Conservation (phyloP, 306 rosid genomes). For the Malus domestica region DNA sequence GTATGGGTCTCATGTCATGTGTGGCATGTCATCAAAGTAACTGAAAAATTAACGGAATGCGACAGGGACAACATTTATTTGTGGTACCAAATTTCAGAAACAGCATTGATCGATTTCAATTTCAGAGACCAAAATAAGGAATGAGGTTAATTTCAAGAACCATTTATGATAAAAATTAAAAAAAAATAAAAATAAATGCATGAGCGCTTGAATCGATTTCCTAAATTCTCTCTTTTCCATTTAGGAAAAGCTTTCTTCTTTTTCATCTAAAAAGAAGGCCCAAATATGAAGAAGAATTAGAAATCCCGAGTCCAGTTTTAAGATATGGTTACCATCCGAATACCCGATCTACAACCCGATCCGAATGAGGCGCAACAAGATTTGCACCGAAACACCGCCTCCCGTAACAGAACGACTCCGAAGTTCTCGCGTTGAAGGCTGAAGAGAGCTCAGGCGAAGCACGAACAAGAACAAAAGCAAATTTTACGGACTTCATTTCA, state of each 20-base stretch:
- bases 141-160: rapidly evolving
- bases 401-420: background rate
- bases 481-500: background rate
- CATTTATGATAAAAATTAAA: too few species aligned
- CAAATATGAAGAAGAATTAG: too few species aligned
- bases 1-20: too few species aligned
- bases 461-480: background rate
- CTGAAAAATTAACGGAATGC: too few species aligned
- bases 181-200: background rate
- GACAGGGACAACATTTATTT: too few species aligned
- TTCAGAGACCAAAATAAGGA: rapidly evolving
- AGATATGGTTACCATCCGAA: background rate
- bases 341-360: background rate
- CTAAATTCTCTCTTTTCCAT: too few species aligned
- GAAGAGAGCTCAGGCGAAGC: constrained; percentile 1
- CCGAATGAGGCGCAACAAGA: background rate
- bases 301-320: background rate
- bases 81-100: rapidly evolving
- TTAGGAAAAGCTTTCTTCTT: too few species aligned
- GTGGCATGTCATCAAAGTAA: too few species aligned
- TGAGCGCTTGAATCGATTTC: background rate
- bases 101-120: too few species aligned
- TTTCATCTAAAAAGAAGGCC: background rate
- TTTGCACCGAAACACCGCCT: background rate
- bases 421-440: background rate